These are phyloP conservation scores for Sporobolomyces pararoseus DNA, from an alignment of 768 basidiomycete genomes.

Conservation along the genomic window DNA sequence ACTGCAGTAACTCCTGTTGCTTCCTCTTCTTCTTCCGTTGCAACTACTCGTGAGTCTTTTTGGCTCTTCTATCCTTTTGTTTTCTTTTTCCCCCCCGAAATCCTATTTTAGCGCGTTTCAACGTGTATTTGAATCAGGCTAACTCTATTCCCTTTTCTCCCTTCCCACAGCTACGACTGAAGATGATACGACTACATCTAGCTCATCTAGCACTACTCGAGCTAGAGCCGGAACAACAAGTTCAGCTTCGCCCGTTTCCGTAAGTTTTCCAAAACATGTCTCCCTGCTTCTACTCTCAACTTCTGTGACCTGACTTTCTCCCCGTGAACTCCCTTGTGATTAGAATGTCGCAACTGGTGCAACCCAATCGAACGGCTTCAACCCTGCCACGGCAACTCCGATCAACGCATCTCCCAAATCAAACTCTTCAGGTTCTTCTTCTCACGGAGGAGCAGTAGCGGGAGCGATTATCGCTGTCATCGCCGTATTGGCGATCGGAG, in stretches of 20 bases:
- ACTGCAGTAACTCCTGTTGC: too few relatives aligned
- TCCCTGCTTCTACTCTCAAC: background rate
- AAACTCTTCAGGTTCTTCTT: background rate
- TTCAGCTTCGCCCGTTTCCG: background rate
- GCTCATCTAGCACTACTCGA: background rate
- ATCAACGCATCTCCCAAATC: background rate
- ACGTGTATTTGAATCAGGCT: background rate
- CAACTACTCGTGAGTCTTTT: too few relatives aligned
- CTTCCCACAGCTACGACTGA: constrained; percentile 3
- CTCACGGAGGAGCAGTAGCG: constrained; percentile 28
- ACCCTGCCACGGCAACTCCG: background rate
- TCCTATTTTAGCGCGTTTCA: too few relatives aligned
- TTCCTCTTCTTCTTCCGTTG: too few relatives aligned
- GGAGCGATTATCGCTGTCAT: constrained; percentile 36
- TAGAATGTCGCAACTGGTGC: too few relatives aligned
- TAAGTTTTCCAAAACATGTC: background rate
- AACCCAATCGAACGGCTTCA: too few relatives aligned
- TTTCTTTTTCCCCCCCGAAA: too few relatives aligned
- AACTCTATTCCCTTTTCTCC: background rate
- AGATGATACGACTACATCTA: constrained; percentile 2
- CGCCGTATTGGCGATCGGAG: constrained; percentile 11
- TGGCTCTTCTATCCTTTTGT: background rate
- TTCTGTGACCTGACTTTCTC: too few relatives aligned
- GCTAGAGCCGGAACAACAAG: background rate
- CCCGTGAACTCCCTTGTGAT: too few relatives aligned